Percentiles rank a stretch among this genome's conserved stretches.
phyloP scores from a whole-genome alignment of 2,329 filamentous ascomycete species.

The Cephalotrichum gorgonifer region DNA sequence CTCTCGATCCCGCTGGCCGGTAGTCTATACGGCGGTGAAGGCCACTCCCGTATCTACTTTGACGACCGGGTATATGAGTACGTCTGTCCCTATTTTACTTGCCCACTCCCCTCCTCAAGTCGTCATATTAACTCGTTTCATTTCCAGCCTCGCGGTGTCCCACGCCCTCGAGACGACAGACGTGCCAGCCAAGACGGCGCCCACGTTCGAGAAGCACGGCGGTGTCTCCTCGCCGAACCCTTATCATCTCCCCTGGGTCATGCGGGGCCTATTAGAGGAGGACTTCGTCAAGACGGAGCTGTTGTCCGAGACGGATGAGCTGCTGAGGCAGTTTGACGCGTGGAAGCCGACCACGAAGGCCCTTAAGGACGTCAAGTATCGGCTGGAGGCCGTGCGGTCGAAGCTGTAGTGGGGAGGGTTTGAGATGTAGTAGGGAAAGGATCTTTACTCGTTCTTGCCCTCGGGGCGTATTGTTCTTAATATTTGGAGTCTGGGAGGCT shows the following conservation, averaged over 20 bases:
- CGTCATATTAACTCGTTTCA: background rate
- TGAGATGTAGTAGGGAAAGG: too few species aligned
- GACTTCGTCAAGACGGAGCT: constrained; percentile 78
- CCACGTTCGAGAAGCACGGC: constrained; percentile 14
- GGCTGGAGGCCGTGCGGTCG: constrained; percentile 82
- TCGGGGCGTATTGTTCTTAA: too few species aligned
- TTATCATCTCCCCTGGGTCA: constrained; percentile 88
- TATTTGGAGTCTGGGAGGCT: too few species aligned
- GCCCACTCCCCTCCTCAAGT: background rate
- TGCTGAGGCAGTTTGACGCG: constrained; percentile 82
- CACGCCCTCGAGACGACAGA: constrained; percentile 64
- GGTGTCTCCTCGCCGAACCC: constrained; percentile 56
- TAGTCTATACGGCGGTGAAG: constrained; percentile 82
- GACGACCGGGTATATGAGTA: constrained; percentile 71
- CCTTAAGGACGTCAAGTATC: constrained; percentile 90
- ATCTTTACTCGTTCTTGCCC: too few species aligned
- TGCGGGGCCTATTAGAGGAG: constrained; percentile 87
- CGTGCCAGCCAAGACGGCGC: constrained; percentile 27
- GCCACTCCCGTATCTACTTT: constrained; percentile 88
- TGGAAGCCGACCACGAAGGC: constrained; percentile 89
- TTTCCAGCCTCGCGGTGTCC: constrained; percentile 50
- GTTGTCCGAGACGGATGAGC: constrained; percentile 61
- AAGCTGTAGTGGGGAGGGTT: constrained; percentile 47
- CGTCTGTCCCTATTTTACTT: background rate
- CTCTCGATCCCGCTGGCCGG: constrained; percentile 81